Evolutionary conservation across 1,284 basidiomycete genomes (phyloP).

Genomic region (Tetrapyrgos nigripes): DNA sequence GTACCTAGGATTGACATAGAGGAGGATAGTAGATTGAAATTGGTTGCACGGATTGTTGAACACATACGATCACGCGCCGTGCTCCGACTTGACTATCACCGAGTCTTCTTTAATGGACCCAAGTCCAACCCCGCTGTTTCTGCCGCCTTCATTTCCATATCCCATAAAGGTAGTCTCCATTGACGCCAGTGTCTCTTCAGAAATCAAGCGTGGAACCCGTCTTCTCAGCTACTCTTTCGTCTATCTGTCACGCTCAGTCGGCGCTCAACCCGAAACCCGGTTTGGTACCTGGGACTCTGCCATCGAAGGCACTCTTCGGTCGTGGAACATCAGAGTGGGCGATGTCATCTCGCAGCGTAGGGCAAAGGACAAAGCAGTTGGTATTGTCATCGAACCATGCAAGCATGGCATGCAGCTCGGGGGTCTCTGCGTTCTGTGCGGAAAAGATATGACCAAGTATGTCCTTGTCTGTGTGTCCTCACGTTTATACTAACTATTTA

Average conservation of each 20-base stretch:
- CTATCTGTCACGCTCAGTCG: slow-evolving; percentile 48
- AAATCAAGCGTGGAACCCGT: slow-evolving; percentile 71
- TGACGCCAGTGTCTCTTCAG: slow-evolving; percentile 50
- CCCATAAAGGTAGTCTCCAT: slow-evolving; percentile 80
- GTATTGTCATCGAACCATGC: slow-evolving; percentile 84
- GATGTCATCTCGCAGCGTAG: slow-evolving; percentile 63
- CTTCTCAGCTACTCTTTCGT: slow-evolving; percentile 84
- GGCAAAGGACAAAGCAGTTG: slow-evolving; percentile 62
- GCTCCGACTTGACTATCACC: no score
- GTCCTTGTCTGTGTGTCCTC: slow-evolving; percentile 34
- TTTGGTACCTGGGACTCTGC: slow-evolving; percentile 90
- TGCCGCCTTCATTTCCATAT: slow-evolving; percentile 78
- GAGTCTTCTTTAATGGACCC: slow-evolving; percentile 42
- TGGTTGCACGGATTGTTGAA: background rate
- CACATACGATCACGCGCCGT: slow-evolving; percentile 18
- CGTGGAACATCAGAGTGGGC: slow-evolving; percentile 68
- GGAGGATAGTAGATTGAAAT: background rate
- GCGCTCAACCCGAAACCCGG: slow-evolving; percentile 64
- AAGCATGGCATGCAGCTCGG: slow-evolving; percentile 93
- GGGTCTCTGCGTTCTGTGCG: slow-evolving; percentile 93
- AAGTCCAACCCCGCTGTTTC: slow-evolving; percentile 67
- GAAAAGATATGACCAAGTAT: slow-evolving; percentile 92
- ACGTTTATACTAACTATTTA: slow-evolving; percentile 17
- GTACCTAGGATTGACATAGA: slow-evolving; percentile 20
- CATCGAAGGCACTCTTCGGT: slow-evolving; percentile 74